These are phyloP conservation scores for Populus pruinosa DNA, from an alignment of 345 rosid genomes.

Conservation along the genomic window DNA sequence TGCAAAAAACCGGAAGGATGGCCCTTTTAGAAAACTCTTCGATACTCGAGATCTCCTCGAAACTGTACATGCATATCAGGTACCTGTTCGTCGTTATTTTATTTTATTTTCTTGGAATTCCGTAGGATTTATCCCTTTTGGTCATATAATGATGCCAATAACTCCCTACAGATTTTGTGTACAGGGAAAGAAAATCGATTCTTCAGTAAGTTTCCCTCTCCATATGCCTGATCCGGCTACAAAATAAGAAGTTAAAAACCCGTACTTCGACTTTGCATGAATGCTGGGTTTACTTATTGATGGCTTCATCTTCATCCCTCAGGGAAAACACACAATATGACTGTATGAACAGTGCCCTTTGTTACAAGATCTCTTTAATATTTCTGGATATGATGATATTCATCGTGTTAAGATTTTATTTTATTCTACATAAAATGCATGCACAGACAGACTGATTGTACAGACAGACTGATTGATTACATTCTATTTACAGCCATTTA, in stretches of 20 bases:
- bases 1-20: conserved; percentile 94
- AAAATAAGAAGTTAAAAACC: no score
- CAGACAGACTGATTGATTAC: no score
- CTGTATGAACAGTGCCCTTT: no score
- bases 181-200: not conserved
- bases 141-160: not conserved
- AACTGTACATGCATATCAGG: not conserved
- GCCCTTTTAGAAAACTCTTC: conserved; percentile 92
- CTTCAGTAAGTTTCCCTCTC: not conserved
- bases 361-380: no score
- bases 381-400: no score
- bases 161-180: not conserved
- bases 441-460: no score
- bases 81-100: not conserved
- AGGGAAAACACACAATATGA: no score
- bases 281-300: not conserved
- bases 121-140: not conserved
- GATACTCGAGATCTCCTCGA: conserved; percentile 42
- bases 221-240: not conserved
- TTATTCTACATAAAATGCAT: no score
- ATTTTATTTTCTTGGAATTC: no score
- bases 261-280: not conserved
- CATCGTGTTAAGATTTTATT: no score
- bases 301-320: no score
- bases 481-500: no score